Conservation (phyloP, 1,139 yeast genomes). For the Saccharomyces pastorianus region DNA sequence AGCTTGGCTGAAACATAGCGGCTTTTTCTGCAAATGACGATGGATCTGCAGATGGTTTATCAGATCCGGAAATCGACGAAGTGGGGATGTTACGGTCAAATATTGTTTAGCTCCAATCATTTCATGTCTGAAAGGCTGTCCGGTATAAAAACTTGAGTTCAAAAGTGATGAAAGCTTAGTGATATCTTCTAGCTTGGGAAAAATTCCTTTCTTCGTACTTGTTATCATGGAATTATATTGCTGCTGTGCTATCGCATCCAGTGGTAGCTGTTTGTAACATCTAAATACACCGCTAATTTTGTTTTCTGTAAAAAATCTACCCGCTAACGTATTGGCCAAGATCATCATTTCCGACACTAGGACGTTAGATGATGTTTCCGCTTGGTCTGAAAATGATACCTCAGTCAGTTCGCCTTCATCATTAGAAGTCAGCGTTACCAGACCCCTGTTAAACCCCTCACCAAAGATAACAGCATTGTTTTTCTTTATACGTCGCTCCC, state of each 20-base stretch:
- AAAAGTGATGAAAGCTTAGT: constrained; percentile 35
- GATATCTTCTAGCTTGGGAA: constrained; percentile 31
- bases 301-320: constrained; percentile 40
- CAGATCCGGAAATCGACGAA: constrained; percentile 75
- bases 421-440: constrained; percentile 12
- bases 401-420: constrained; percentile 9
- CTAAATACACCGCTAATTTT: constrained; percentile 54
- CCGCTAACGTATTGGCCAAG: constrained; percentile 58
- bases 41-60: constrained; percentile 69
- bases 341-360: constrained; percentile 83
- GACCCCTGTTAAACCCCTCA: constrained; percentile 27
- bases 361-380: constrained; percentile 37
- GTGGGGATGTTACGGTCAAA: constrained; percentile 80
- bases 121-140: constrained; percentile 39
- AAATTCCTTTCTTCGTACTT: constrained; percentile 17
- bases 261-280: constrained; percentile 37
- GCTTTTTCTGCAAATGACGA: constrained; percentile 29
- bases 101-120: constrained; percentile 60
- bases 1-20: constrained; percentile 19
- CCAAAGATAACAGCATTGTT: constrained; percentile 35
- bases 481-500: constrained; percentile 28
- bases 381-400: constrained; percentile 22
- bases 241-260: constrained; percentile 25
- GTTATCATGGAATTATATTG: constrained; percentile 27
- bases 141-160: constrained; percentile 37